Conservation (phyloP, 495 filamentous ascomycete species). For the Haplographium delicatum region DNA sequence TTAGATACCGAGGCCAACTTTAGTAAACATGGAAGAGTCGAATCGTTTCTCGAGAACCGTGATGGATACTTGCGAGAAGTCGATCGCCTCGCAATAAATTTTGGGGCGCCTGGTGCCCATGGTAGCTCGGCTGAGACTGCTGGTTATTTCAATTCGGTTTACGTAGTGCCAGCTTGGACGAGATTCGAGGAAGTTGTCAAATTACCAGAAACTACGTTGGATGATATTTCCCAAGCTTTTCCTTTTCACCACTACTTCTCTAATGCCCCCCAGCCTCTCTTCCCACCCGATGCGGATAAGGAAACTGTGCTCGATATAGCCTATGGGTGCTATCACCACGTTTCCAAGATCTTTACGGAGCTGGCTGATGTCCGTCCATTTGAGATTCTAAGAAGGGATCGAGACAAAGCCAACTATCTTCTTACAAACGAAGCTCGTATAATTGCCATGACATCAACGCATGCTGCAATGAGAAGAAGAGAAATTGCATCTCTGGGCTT, state of each 20-base stretch:
- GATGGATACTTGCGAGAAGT: slow-evolving; percentile 76
- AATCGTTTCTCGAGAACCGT: slow-evolving; percentile 91
- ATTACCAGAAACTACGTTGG: slow-evolving; percentile 44
- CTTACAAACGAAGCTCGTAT: slow-evolving; percentile 92
- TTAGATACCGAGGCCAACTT: slow-evolving; percentile 81
- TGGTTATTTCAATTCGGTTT: slow-evolving; percentile 91
- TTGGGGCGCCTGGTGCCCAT: slow-evolving; percentile 85
- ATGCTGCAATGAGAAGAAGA: slow-evolving; percentile 93
- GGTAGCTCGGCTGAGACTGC: slow-evolving; percentile 95
- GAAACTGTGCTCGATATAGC: slow-evolving; percentile 72
- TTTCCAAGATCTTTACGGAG: slow-evolving; percentile 87
- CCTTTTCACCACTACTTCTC: slow-evolving; percentile 89
- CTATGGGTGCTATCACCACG: slow-evolving; percentile 83
- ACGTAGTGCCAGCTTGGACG: slow-evolving; percentile 82
- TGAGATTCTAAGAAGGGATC: slow-evolving; percentile 80
- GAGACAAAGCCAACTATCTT: slow-evolving; percentile 93
- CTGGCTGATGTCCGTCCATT: slow-evolving; percentile 92
- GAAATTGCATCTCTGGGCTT: slow-evolving; percentile 91
- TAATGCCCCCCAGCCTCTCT: slow-evolving; percentile 81
- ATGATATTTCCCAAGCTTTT: slow-evolving; percentile 66
- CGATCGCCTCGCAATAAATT: slow-evolving; percentile 72
- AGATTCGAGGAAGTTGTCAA: slow-evolving; percentile 67
- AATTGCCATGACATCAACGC: slow-evolving; percentile 96
- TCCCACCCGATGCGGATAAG: slow-evolving; percentile 55
- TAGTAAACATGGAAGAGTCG: slow-evolving; percentile 92